phyloP scores from a whole-genome alignment of 768 basidiomycete species.

The Termitomyces sp. region DNA sequence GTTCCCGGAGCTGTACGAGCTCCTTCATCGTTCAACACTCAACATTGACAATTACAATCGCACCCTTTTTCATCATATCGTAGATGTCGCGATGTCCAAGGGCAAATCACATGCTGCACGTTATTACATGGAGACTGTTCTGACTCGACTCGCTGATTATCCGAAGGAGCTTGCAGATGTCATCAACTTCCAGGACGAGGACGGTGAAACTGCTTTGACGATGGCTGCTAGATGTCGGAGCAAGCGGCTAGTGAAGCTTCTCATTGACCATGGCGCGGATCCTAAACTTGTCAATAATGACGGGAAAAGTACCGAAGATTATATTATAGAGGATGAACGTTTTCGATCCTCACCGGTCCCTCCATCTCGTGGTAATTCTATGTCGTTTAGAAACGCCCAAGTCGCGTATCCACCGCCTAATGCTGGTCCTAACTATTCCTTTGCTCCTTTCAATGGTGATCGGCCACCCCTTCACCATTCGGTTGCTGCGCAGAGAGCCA shows the following conservation, averaged over 20 bases:
- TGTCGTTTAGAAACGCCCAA: conserved; percentile 73
- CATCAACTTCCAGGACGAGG: conserved; percentile 98
- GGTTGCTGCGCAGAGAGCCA: conserved; percentile 77
- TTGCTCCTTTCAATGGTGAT: conserved; percentile 49
- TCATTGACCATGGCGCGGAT: conserved; percentile 95
- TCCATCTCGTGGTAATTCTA: conserved; percentile 54
- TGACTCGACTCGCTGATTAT: conserved; percentile 83
- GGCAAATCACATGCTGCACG: conserved; percentile 96
- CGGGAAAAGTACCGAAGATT: conserved; percentile 96
- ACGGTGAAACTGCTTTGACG: conserved; percentile 96
- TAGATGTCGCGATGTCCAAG: conserved; percentile 96
- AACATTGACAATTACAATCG: conserved; percentile 98
- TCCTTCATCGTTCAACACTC: conserved; percentile 94
- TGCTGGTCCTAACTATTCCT: conserved; percentile 22
- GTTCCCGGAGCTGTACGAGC: conserved; percentile 95
- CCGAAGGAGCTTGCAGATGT: conserved; percentile 96
- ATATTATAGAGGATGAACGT: conserved; percentile 96
- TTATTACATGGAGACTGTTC: conserved; percentile 98
- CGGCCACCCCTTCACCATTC: conserved; percentile 81
- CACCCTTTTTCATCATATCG: conserved; percentile 96
- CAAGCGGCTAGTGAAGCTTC: conserved; percentile 90
- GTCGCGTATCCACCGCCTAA: conserved; percentile 42
- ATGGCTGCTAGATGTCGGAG: conserved; percentile 94
- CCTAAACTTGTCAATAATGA: conserved; percentile 93
- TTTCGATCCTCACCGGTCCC: conserved; percentile 89